Base-by-base conservation (phyloP, 2,329 filamentous ascomycete species). In the Colletotrichum liriopes region DNA sequence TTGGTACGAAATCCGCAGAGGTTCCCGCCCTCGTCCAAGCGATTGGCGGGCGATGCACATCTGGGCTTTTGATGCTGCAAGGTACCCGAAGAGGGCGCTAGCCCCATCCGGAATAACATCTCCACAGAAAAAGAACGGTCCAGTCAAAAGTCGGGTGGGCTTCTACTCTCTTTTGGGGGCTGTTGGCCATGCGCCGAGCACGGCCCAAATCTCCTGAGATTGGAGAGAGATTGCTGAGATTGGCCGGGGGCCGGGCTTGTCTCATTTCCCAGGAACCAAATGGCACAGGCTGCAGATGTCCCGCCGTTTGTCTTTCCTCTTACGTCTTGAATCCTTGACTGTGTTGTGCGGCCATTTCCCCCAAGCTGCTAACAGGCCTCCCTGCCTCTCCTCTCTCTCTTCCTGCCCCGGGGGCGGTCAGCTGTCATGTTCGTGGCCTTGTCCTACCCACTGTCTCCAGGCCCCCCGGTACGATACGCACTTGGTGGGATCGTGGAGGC, bases 231-330 rank as follows among this genome's bases (percentile, higher is more conserved):
- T 37, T 23, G 20, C 32, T 37, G 37, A 59, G 51, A 67, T 69
- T 64, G 69, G 65, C 65, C 59, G 47, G 45, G 52, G 45, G 35
- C 12, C 58, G 58, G 14, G 45, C 47, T 35, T 59, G 69, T 64
- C 69, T 72, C 69, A 72, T 72, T 72, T 72, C 68, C 56, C 26
- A 58, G 54, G 32, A 35, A 37, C 32, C 32, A 37, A 55, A 55
- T 39, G 32, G 18, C 18, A 20, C 52, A n/a, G 16, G 20, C 52
- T 49, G 55, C 65, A 45, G 64, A 68, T 71, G 68, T 59, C 35
- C 65, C 12, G 52, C 47, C 59, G 23, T 72, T 64, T 64, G 69
- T 65, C 65, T 72, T 72, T 63, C 66, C 70, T 65, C 70, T 70
- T 72, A 26, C 37, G 69, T 59, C 39, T 47, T 54, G 26, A 32